phyloP scores from a whole-genome alignment of 1,284 basidiomycete species.

The Cutaneotrichosporon spelunceum region DNA sequence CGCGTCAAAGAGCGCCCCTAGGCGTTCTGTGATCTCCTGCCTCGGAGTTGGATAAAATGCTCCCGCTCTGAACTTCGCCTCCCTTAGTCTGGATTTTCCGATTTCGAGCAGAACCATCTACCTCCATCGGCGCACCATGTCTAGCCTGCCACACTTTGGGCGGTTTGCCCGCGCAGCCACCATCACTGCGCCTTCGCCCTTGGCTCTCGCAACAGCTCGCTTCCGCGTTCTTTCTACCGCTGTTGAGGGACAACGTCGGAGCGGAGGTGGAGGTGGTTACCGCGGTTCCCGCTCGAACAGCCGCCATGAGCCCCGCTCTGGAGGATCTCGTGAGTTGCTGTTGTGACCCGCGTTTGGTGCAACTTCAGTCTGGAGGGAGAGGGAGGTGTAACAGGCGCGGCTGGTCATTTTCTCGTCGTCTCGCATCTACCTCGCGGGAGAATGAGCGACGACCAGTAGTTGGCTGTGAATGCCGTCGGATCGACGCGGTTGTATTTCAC shows the following conservation, averaged over 20 bases:
- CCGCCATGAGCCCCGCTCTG: neutral
- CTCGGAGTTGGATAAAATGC: neutral
- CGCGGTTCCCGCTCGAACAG: neutral
- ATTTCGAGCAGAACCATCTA: neutral
- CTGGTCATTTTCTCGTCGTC: no score
- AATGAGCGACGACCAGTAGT: no score
- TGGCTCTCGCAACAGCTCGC: neutral
- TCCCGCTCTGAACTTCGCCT: neutral
- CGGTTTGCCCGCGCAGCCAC: constrained; percentile 3
- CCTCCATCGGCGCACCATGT: constrained; percentile 8
- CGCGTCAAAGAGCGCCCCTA: no score
- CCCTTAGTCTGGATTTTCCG: constrained; percentile 10
- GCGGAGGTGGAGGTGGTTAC: neutral
- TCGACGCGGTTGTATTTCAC: neutral
- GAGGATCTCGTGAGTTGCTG: neutral
- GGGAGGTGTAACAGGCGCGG: no score
- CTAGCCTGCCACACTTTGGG: constrained; percentile 14
- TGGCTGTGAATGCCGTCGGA: no score
- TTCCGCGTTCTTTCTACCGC: constrained; percentile 9
- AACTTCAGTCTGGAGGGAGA: no score
- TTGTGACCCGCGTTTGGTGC: no score
- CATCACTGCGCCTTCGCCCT: neutral
- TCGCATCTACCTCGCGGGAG: no score
- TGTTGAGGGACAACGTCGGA: neutral
- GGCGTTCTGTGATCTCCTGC: neutral